Evolutionary conservation across 805 yeast genomes (phyloP), one percentile per base, ranked within the genome.

Genomic region (Blastobotrys attinorum): DNA sequence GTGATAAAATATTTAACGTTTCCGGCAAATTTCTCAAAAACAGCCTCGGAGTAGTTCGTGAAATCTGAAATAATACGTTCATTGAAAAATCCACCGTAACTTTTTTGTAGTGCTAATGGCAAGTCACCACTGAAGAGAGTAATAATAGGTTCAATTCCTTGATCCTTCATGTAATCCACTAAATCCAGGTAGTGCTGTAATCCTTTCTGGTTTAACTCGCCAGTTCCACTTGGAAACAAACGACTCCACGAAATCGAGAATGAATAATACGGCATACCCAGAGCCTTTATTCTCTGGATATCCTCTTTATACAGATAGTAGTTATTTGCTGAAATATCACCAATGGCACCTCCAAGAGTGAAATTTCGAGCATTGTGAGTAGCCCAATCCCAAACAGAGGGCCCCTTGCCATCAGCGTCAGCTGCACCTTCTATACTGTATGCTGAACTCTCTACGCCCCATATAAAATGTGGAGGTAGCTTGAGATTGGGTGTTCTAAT

Each of bases 201-300:
- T 7, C 64, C 64, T 4, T 57, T 57, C 6, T 53, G 35, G 22
- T 52, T 54, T 22, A 52, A 42, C 2, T 42, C 46, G 3, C 54
- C 56, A 15, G 31, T 34, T 13, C 56, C 62, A 39, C 57, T 55
- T 4, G 67, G 69, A 31, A 62, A 49, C 17, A 64, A 60, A 45
- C 69, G 52, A 6, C 64, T 50, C 67, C 67, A 64, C 4, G 67
- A 61, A 35, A 64, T 57, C 8, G 63, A 46, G 49, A 64, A 51
- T 6, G 66, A 60, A 47, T 64, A 64, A 39, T 51, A 39, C 29
- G 59, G 59, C 27, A 56, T 59, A 5, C 66, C 69, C 36, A 62
- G 53, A 17, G 63, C 61, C 29, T 61, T 63, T 39, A 63, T 36
- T 22, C 66, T 49, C 15, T 55, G 55, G 38, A 58, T 53, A 44